Percentiles rank a stretch among this genome's conserved stretches.
These are phyloP conservation scores for Boletus rubescentipes DNA, from an alignment of 768 basidiomycete species.

Conservation along the genomic window DNA sequence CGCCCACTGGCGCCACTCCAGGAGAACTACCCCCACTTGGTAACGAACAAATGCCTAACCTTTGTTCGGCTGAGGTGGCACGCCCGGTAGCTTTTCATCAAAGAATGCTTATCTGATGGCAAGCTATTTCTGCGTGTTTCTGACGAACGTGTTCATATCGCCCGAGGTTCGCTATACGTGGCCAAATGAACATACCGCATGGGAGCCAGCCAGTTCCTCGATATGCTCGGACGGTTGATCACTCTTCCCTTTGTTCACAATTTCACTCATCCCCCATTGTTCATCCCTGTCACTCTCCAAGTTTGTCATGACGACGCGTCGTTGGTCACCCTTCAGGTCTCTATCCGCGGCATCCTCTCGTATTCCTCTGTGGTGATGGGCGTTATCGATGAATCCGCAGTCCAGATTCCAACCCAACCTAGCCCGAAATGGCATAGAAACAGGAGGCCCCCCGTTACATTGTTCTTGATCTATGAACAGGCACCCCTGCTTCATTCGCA, in stretches of 20 bases:
- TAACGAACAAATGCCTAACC: conserved; percentile 9
- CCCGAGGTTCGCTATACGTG: conserved; percentile 18
- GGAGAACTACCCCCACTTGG: conserved; percentile 23
- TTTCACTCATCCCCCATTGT: neutral
- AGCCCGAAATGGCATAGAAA: conserved; percentile 22
- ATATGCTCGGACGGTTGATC: conserved; percentile 16
- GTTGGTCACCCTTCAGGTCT: neutral
- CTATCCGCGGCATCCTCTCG: conserved; percentile 10
- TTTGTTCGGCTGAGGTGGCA: conserved; percentile 13
- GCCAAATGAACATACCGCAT: conserved; percentile 14
- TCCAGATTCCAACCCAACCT: neutral
- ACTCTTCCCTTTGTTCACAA: conserved; percentile 1
- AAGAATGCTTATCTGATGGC: conserved; percentile 25
- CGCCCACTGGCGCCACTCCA: neutral
- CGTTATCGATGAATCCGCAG: conserved; percentile 16
- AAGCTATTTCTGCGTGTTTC: conserved; percentile 13
- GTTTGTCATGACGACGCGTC: conserved; percentile 1
- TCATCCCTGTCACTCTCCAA: conserved; percentile 1
- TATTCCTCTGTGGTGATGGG: conserved; percentile 13
- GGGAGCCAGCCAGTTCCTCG: conserved; percentile 12
- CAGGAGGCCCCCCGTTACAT: conserved; percentile 12
- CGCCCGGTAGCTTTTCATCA: conserved; percentile 25
- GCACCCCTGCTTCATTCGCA: conserved; percentile 2
- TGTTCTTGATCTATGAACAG: conserved; percentile 8
- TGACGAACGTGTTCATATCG: conserved; percentile 27